A percentile compares a stretch with the other conserved stretches of the same genome.
Conservation (phyloP, 1,139 yeast genomes). For the Spencermartinsiella ligniputridi region DNA sequence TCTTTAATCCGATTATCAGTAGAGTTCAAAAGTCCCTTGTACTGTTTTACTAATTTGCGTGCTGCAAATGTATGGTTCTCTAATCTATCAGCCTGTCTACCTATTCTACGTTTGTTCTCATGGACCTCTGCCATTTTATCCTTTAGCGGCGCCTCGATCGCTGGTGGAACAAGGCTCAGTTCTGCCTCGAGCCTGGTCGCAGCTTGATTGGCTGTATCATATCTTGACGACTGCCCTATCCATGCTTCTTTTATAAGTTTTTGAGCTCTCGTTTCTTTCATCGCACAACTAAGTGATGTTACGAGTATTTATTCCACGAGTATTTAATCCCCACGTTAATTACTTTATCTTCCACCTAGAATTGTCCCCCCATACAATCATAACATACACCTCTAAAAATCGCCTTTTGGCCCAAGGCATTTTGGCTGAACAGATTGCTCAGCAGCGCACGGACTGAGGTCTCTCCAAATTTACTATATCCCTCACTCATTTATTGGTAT, state of each 20-base stretch:
- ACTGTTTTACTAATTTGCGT: constrained; percentile 18
- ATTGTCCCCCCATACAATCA: too few relatives aligned
- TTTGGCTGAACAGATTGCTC: too few relatives aligned
- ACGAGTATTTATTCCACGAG: too few relatives aligned
- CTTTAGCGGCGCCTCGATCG: constrained; percentile 24
- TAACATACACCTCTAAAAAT: too few relatives aligned
- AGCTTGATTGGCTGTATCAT: constrained; percentile 23
- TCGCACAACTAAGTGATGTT: constrained; percentile 1
- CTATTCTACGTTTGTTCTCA: constrained; percentile 22
- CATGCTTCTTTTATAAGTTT: constrained; percentile 30
- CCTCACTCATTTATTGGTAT: background rate
- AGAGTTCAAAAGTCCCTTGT: constrained; percentile 17
- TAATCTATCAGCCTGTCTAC: constrained; percentile 23
- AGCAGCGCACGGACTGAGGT: too few relatives aligned
- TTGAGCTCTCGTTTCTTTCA: constrained; percentile 25
- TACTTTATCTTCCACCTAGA: too few relatives aligned
- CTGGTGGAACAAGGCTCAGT: constrained; percentile 20
- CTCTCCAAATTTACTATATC: background rate
- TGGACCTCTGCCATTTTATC: constrained; percentile 27
- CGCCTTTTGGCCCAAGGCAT: too few relatives aligned
- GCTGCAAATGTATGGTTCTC: constrained; percentile 17
- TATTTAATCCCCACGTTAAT: too few relatives aligned
- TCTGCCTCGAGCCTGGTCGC: constrained; percentile 14
- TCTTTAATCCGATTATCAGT: constrained; percentile 26
- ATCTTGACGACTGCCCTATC: constrained; percentile 30